phyloP scores from a whole-genome alignment of 345 rosid genomes.

The Cardamine resedifolia region DNA sequence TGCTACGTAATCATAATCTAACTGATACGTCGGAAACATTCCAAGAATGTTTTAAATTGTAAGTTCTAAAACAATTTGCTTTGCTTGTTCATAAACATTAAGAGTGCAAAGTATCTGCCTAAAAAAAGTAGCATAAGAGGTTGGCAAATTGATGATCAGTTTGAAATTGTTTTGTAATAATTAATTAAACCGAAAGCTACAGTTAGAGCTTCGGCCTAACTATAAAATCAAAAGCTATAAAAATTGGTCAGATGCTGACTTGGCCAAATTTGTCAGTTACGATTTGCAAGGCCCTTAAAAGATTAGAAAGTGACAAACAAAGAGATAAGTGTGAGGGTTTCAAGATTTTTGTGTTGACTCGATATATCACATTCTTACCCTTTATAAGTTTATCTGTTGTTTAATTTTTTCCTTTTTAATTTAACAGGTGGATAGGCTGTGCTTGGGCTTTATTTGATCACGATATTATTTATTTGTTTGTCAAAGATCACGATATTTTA shows the following conservation, averaged over 20 bases:
- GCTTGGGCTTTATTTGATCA: neutral
- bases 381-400: neutral
- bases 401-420: neutral
- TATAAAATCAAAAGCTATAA: neutral
- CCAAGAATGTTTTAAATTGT: neutral
- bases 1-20: neutral
- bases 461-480: neutral
- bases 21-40: neutral
- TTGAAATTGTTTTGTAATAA: neutral
- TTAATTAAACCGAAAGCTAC: slow-evolving; percentile 9
- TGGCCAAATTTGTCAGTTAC: slow-evolving; percentile 3
- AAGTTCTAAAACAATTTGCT: neutral
- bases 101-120: slow-evolving; percentile 2
- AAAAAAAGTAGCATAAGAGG: slow-evolving; percentile 2
- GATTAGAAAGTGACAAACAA: slow-evolving; percentile 19
- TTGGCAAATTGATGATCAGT: slow-evolving; percentile 23
- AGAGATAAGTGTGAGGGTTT: slow-evolving; percentile 18
- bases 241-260: slow-evolving; percentile 17
- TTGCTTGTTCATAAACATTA: neutral
- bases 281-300: neutral
- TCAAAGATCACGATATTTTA: too few species aligned
- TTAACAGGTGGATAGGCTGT: neutral
- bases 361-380: slow-evolving; percentile 21
- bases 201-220: slow-evolving; percentile 12
- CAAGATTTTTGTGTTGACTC: slow-evolving; percentile 29